Base-by-base conservation (phyloP, 495 filamentous ascomycete genomes). In the Penicillium bovifimosum region DNA sequence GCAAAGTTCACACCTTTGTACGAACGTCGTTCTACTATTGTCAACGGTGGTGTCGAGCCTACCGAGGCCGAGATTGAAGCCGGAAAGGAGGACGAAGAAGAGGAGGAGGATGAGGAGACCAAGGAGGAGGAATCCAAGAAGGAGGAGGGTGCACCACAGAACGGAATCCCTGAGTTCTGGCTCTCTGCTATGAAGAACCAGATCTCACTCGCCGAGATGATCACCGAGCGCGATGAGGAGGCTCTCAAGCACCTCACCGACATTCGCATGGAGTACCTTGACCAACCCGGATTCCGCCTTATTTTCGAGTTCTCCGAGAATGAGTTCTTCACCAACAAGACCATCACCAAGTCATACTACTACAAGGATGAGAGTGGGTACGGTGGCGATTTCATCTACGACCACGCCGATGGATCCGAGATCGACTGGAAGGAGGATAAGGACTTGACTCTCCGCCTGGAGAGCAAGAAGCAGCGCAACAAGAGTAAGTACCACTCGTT, bases 151-250 rank as follows among this genome's bases (percentile, higher is more conserved):
- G 62, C 73, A 26, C 67, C 80, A 47, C 76, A 81, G 40, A 74
- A 76, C 55, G 91, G 91, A 61, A 96, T 97, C 55, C 95, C 95
- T 31, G 95, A 99, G 71, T 99, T 99, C 79, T 99, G 95, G 95
- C 79, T 99, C 26, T 96, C 92, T 53, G 90, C 95, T 55, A 97
- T 99, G 93, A 99, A 99, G 80, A 99, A 97, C 76, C 90, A 96
- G 66, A 81, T 92, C 64, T 91, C 90, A 8, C 80, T 99, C 40
- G 90, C 91, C 31, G 95, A 97, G 74, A 92, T 96, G 82, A 96
- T 99, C 68, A 97, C 91, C 55, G 95, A 97, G 53, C 84, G 88
- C 38, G 95, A 99, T 62, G 95, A 97, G 79, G 83, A 80, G 52
- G 93, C 91, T 50, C 86, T 99, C 50, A 93, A 91, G 74, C 75